Evolutionary conservation across 805 yeast species (phyloP), one percentile per base, ranked within the genome.

Genomic region (Metschnikowia shivogae): DNA sequence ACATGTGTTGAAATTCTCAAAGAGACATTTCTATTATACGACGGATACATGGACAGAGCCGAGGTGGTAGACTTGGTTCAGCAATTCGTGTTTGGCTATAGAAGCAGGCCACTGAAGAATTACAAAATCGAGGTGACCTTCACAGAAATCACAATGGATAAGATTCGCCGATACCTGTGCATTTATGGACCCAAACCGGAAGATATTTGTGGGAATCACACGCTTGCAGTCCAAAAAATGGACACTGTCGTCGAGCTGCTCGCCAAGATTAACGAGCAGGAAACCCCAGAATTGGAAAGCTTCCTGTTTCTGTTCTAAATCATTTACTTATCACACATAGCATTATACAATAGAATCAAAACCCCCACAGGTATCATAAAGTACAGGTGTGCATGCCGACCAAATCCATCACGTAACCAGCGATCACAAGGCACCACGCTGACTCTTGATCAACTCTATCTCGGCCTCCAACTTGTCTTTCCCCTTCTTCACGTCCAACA

Each of bases 391-490:
- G n/a, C n/a, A n/a, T n/a, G n/a, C n/a, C n/a, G n/a, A n/a, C 17
- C 17, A 17, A 17, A 17, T 17, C 3, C 22, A 36, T 24, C 24
- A 13, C 32, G 8, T 5, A 6, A 22, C 8, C 26, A 22, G 26
- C 8, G 4, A 33, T 34, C 36, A 57, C 36, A 50, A 49, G n/a
- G 64, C 54, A 5, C 68, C 70, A 34, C 68, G 61, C 53, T 71
- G 76, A 45, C 72, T 67, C 50, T 69, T 70, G 34, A 72, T 68
- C 45, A 71, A 64, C 48, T 59, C 59, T 24, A 71, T 74, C 54
- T 92, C 98, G 3, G 95, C 82, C 50, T 87, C 90, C 11, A 90
- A 69, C 65, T 89, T 89, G 62, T 93, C 99, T 17, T 81, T 80
- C 45, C 88, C 95, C 61, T 81, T 84, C 67, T 92, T 92, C 12